Conservation (phyloP, 495 filamentous ascomycete genomes). For the Penicillium antarcticum region DNA sequence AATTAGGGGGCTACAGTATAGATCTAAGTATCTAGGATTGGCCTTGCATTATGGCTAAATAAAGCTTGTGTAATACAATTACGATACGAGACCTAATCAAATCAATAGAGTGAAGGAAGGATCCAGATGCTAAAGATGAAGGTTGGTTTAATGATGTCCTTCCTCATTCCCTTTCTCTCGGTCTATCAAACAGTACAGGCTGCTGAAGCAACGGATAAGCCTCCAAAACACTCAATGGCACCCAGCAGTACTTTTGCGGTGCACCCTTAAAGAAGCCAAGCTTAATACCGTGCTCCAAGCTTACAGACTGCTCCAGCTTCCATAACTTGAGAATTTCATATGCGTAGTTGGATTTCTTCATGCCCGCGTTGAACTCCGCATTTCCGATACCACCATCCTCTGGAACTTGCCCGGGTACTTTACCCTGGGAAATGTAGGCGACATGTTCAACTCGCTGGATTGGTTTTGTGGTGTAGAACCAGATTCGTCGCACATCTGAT, state of each 20-base stretch:
- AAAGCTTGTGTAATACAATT: no score
- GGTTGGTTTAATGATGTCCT: no score
- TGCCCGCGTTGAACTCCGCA: conserved; percentile 37
- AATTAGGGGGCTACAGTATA: no score
- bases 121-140: no score
- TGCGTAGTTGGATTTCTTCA: conserved; percentile 30
- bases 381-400: conserved; percentile 36
- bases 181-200: not conserved
- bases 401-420: conserved; percentile 28
- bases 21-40: no score
- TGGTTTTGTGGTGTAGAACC: conserved; percentile 34
- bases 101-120: no score
- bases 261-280: conserved; percentile 21
- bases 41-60: no score
- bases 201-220: conserved; percentile 7
- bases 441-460: conserved; percentile 19
- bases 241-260: conserved; percentile 32
- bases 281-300: conserved; percentile 19
- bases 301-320: conserved; percentile 25
- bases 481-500: conserved; percentile 22
- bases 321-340: conserved; percentile 34
- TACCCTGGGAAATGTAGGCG: conserved; percentile 15
- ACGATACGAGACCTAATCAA: no score
- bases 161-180: no score
- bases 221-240: conserved; percentile 3